A percentile compares a stretch with the other conserved stretches of the same genome.
phyloP scores from a whole-genome alignment of 176 grass and related monocot species.

The Eremochloa ophiuroides region DNA sequence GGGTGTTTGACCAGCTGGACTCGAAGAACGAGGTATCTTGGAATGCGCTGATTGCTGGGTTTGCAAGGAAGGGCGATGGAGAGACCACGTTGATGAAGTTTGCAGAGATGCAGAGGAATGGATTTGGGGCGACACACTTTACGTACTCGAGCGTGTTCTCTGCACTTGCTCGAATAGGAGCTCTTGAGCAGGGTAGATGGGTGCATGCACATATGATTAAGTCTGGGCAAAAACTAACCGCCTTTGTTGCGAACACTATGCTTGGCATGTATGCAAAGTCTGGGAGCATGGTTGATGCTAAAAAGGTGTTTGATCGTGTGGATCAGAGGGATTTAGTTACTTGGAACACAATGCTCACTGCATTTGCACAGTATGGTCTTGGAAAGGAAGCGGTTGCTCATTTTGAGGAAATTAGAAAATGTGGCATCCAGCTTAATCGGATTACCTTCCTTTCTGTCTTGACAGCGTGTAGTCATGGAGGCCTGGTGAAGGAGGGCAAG shows the following conservation, averaged over 20 bases:
- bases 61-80: constrained; percentile 51
- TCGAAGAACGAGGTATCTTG: constrained; percentile 68
- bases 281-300: constrained; percentile 54
- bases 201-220: constrained; percentile 74
- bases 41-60: constrained; percentile 64
- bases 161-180: constrained; percentile 43
- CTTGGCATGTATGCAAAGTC: constrained; percentile 76
- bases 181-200: constrained; percentile 71
- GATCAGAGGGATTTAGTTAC: constrained; percentile 52
- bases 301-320: constrained; percentile 62
- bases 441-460: constrained; percentile 60
- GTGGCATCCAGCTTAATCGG: constrained; percentile 50
- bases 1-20: constrained; percentile 43
- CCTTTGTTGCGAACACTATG: constrained; percentile 56
- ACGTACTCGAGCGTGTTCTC: constrained; percentile 65
- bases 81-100: constrained; percentile 39
- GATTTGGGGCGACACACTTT: constrained; percentile 53
- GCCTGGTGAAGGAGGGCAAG: constrained; percentile 56
- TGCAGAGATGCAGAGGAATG: constrained; percentile 51
- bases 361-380: constrained; percentile 52
- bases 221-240: constrained; percentile 47
- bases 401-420: constrained; percentile 61
- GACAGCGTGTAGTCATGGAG: constrained; percentile 66
- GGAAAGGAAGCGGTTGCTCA: constrained; percentile 42
- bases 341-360: constrained; percentile 77